Conservation (phyloP, 768 basidiomycete genomes). For the Nidularia pulvinata region DNA sequence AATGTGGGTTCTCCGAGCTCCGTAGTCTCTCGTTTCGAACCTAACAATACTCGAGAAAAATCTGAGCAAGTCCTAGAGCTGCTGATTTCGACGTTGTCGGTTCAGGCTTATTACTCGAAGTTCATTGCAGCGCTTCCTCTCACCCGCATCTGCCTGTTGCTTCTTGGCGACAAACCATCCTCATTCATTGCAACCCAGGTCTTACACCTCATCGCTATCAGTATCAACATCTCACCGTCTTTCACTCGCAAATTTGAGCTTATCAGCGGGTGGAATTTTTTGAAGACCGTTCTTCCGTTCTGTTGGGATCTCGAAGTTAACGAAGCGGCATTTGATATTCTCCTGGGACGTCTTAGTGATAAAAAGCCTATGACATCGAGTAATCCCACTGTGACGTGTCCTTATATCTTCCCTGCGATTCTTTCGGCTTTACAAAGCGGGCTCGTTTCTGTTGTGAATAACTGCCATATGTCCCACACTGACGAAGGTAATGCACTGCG, state of each 20-base stretch:
- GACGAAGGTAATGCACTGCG: slow-evolving; percentile 19
- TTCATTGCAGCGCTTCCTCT: slow-evolving; percentile 77
- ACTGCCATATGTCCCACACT: slow-evolving; percentile 24
- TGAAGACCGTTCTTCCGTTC: slow-evolving; percentile 66
- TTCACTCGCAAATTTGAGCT: slow-evolving; percentile 86
- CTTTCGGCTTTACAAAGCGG: slow-evolving; percentile 67
- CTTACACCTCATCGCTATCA: slow-evolving; percentile 56
- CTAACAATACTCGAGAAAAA: slow-evolving; percentile 47
- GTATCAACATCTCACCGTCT: slow-evolving; percentile 50
- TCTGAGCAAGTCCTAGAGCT: slow-evolving; percentile 68
- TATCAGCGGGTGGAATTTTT: slow-evolving; percentile 79
- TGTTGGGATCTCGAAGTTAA: slow-evolving; percentile 74
- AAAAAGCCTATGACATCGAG: slow-evolving; percentile 1
- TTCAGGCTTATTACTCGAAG: slow-evolving; percentile 59
- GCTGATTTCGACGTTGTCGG: slow-evolving; percentile 61
- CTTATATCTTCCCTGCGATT: slow-evolving; percentile 73
- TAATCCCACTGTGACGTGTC: slow-evolving; percentile 46
- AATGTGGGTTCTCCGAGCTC: slow-evolving; percentile 51
- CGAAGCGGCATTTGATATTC: slow-evolving; percentile 63
- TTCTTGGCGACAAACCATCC: slow-evolving; percentile 76
- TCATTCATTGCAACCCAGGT: slow-evolving; percentile 59
- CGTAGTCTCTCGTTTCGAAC: slow-evolving; percentile 54
- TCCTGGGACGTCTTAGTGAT: slow-evolving; percentile 46
- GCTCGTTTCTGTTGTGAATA: slow-evolving; percentile 36
- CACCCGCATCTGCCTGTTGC: slow-evolving; percentile 75